phyloP scores from a whole-genome alignment of 2,329 filamentous ascomycete genomes.

The Paracorniculantispora psalliotae region DNA sequence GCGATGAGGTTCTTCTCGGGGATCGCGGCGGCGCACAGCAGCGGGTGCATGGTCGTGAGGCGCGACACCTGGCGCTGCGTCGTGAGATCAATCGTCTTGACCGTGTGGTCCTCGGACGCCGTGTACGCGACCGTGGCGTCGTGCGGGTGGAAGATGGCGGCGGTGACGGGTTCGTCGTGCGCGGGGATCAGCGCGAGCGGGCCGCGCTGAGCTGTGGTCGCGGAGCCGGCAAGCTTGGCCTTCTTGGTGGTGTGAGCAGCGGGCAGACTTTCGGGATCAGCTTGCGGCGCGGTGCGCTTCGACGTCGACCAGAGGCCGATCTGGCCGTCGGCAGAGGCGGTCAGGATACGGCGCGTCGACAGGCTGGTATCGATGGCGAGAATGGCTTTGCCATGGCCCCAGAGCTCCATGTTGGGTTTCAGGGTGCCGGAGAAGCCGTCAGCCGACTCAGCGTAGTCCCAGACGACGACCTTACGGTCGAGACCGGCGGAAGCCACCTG shows the following conservation, averaged over 20 bases:
- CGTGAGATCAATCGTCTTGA: conserved; percentile 86
- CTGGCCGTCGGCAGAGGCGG: conserved; percentile 75
- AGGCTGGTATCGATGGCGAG: conserved; percentile 71
- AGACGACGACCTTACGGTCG: conserved; percentile 81
- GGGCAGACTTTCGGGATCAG: conserved; percentile 64
- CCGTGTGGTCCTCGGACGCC: conserved; percentile 81
- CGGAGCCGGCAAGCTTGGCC: conserved; percentile 55
- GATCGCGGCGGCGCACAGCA: conserved; percentile 74
- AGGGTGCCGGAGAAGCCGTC: conserved; percentile 57
- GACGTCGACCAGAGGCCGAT: conserved; percentile 87
- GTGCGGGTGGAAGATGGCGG: conserved; percentile 76
- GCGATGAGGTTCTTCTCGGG: conserved; percentile 58
- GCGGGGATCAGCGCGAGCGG: conserved; percentile 68
- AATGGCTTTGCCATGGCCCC: conserved; percentile 72
- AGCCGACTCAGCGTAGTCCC: conserved; percentile 73
- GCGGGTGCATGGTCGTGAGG: conserved; percentile 74
- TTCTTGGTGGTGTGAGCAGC: conserved; percentile 67
- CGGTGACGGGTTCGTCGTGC: conserved; percentile 71
- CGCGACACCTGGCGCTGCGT: conserved; percentile 75
- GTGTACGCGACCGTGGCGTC: conserved; percentile 90
- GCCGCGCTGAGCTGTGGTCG: conserved; percentile 63
- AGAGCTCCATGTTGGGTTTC: conserved; percentile 72
- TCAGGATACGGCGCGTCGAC: conserved; percentile 71
- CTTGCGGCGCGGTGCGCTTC: conserved; percentile 69
- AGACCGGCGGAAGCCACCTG: conserved; percentile 79